Evolutionary conservation across 108 stramenopile genomes (phyloP).

Genomic region (Nannochloropsis gaditana): DNA sequence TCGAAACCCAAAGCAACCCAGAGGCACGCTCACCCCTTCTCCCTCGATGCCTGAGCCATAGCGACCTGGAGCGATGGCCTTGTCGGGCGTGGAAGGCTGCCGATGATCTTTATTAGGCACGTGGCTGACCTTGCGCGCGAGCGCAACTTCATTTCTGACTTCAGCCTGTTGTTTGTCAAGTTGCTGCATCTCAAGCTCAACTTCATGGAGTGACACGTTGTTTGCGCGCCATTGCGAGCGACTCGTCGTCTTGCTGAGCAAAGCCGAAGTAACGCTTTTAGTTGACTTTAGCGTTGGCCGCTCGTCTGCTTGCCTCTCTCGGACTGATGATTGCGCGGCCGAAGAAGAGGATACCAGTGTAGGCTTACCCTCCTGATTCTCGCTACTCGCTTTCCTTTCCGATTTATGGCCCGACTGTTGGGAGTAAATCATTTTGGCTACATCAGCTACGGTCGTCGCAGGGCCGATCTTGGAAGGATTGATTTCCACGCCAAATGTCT

Average conservation of each 20-base stretch:
- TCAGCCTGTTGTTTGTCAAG: not conserved
- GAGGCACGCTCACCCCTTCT: not conserved
- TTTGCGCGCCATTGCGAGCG: not conserved
- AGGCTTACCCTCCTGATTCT: not conserved
- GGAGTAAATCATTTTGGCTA: not conserved
- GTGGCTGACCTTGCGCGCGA: not conserved
- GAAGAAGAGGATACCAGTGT: not conserved
- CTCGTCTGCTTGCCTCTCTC: not conserved
- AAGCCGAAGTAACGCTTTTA: not conserved
- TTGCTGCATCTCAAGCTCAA: not conserved
- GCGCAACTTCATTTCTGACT: not conserved
- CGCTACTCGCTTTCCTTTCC: not conserved
- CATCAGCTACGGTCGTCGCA: not conserved
- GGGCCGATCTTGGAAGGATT: not conserved
- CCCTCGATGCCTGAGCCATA: conserved; percentile 13
- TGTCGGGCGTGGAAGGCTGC: not conserved
- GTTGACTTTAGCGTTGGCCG: not conserved
- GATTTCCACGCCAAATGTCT: not conserved
- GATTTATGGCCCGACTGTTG: not conserved
- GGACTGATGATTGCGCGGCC: not conserved
- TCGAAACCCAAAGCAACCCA: not conserved
- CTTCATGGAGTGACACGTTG: not conserved
- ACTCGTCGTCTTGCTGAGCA: not conserved
- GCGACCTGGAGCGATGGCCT: not conserved
- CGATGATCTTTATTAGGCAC: not conserved